These are phyloP conservation scores for Aureobasidium namibiae DNA, from an alignment of 2,329 filamentous ascomycete genomes.

Conservation along the genomic window DNA sequence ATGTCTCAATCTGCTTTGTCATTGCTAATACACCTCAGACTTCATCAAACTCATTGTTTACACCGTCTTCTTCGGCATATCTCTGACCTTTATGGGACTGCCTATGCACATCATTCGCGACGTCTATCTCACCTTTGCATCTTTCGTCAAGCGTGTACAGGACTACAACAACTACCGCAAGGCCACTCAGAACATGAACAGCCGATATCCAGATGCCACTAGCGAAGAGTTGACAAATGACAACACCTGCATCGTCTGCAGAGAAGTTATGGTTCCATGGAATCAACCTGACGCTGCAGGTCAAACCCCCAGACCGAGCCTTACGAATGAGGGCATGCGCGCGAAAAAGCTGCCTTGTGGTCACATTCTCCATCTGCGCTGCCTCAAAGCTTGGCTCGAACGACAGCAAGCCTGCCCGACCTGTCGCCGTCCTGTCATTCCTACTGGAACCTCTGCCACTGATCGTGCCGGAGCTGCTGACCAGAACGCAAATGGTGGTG, in stretches of 20 bases:
- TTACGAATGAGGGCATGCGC: slow-evolving; percentile 61
- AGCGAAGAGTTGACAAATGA: slow-evolving; percentile 75
- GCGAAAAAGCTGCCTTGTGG: slow-evolving; percentile 96
- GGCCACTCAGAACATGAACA: slow-evolving; percentile 89
- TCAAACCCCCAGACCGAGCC: slow-evolving; percentile 19
- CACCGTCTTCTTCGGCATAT: slow-evolving; percentile 82
- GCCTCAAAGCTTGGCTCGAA: slow-evolving; percentile 93
- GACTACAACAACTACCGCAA: slow-evolving; percentile 86
- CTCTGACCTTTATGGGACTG: slow-evolving; percentile 87
- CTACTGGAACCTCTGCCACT: slow-evolving; percentile 13
- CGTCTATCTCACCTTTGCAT: slow-evolving; percentile 85
- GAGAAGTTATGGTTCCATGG: slow-evolving; percentile 91
- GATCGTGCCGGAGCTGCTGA: neutral
- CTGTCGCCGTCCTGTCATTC: slow-evolving; percentile 68
- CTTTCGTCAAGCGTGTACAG: slow-evolving; percentile 81
- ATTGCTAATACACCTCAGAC: slow-evolving; percentile 45
- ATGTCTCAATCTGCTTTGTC: neutral
- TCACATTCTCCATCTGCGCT: slow-evolving; percentile 89
- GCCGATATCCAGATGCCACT: slow-evolving; percentile 80
- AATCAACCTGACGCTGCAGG: slow-evolving; percentile 38
- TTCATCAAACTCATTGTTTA: slow-evolving; percentile 88
- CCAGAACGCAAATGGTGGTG: neutral
- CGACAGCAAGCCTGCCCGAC: slow-evolving; percentile 95
- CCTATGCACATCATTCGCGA: slow-evolving; percentile 96
- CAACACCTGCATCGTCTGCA: slow-evolving; percentile 94